Percentiles rank a stretch among this genome's conserved stretches.
These are phyloP conservation scores for Hypoxylon cercidicola DNA, from an alignment of 495 filamentous ascomycete genomes.

Conservation along the genomic window DNA sequence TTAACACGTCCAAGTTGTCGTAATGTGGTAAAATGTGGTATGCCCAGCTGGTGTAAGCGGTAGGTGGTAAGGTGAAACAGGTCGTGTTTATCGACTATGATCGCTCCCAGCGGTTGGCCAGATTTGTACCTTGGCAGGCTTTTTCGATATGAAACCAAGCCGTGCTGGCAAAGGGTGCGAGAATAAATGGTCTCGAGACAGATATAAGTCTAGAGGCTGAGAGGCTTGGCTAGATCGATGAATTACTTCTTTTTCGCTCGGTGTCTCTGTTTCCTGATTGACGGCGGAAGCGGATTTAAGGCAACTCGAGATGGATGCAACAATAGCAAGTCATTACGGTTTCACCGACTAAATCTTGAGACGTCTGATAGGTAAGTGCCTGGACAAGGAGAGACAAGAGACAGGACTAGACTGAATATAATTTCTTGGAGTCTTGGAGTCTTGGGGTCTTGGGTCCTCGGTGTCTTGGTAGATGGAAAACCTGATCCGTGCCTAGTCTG, in stretches of 20 bases:
- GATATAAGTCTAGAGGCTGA: constrained; percentile 27
- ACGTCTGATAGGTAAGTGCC: constrained; percentile 8
- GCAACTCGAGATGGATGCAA: constrained; percentile 11
- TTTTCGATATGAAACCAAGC: constrained; percentile 37
- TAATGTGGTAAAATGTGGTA: constrained; percentile 10
- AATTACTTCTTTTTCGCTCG: constrained; percentile 14
- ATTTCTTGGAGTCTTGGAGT: not conserved
- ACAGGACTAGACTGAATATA: constrained; percentile 20
- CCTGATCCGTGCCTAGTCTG: not conserved
- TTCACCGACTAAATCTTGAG: constrained; percentile 27
- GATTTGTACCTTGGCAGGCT: constrained; percentile 28
- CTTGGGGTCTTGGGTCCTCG: constrained; percentile 1
- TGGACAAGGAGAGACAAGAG: constrained; percentile 15
- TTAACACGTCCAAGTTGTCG: constrained; percentile 27
- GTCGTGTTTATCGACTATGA: constrained; percentile 25
- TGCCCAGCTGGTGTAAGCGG: too few species aligned
- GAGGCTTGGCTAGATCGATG: constrained; percentile 25
- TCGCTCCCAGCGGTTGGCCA: constrained; percentile 35
- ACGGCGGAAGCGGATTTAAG: constrained; percentile 21
- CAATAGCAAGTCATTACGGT: constrained; percentile 20
- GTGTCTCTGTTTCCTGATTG: constrained; percentile 27
- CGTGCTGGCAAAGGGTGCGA: constrained; percentile 11
- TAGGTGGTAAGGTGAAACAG: not conserved
- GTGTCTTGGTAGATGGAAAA: constrained; percentile 4
- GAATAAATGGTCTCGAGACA: constrained; percentile 23